Base-by-base conservation (phyloP, 306 rosid species). In the Abrus precatorius region DNA sequence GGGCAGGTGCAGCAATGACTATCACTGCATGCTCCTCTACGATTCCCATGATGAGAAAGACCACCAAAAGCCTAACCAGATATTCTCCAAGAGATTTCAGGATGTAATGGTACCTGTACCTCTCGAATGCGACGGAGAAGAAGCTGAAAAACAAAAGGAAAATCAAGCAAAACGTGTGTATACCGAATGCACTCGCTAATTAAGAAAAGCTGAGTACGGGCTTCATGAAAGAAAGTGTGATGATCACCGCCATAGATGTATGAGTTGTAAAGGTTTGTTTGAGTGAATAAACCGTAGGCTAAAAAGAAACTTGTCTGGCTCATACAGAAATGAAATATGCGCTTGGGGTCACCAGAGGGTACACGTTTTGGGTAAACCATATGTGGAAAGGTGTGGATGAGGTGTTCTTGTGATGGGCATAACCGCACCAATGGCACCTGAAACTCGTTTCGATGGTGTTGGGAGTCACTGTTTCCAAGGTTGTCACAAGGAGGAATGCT, bases 271-370 rank as follows among this genome's bases (percentile, higher is more conserved):
- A 50, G 47, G 9, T 49, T 5, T 0, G 84, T 61, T 10, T 72
- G 38, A 4, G 40, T 49, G 49, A 62, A 80, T 6, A 3, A 49
- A 0, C 57, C 73, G 5, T 36, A 71, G 2, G 73, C 78, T 5
- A 80, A 62, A 36, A 72, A 12, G 47, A 74, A 80, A 47, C 48
- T 61, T 7, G 62, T 30, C 0, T 62, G 38, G 11, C 73, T 3
- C 3, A 80, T 0, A 5, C 7, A 9, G 29, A 61, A 49, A 0
- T 0, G 9, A 0, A 47, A 7, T 47, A 80, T 48, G 29, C 78
- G 78, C 78, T 7, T 13, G 11, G 47, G 56, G 73, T 72, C 32
- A 80, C 5, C 3, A 38, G 7, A 49, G 78, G 78, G 9, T 13
- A 9, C 7, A 71, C 78, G 2, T 80, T 62, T 14, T 72, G 66